Conservation (phyloP, 2,329 filamentous ascomycete species). For the Ascomycota sp. region DNA sequence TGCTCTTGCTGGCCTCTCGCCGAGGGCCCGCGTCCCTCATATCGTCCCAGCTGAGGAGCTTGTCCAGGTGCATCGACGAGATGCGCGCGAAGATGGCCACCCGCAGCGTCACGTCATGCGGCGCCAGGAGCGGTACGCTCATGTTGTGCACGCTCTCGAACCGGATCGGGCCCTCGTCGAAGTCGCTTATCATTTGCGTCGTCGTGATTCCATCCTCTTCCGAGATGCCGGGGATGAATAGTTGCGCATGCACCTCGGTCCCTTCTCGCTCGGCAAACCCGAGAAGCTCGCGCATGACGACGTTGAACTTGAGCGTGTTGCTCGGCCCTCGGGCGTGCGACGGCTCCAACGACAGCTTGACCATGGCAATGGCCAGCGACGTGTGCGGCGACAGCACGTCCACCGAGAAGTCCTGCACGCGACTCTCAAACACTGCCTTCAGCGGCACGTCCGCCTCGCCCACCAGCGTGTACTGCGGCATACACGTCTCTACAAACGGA, state of each 20-base stretch:
- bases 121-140: slow-evolving; percentile 61
- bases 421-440: slow-evolving; percentile 78
- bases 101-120: slow-evolving; percentile 54
- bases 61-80: slow-evolving; percentile 86
- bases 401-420: slow-evolving; percentile 82
- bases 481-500: slow-evolving; percentile 76
- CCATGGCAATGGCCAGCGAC: slow-evolving; percentile 70
- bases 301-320: slow-evolving; percentile 90
- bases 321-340: slow-evolving; percentile 83
- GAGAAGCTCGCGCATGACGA: slow-evolving; percentile 90
- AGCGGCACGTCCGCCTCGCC: slow-evolving; percentile 87
- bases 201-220: slow-evolving; percentile 85
- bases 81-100: slow-evolving; percentile 85
- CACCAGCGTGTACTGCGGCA: slow-evolving; percentile 80
- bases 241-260: slow-evolving; percentile 83
- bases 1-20: slow-evolving; percentile 31
- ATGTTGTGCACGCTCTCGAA: slow-evolving; percentile 98
- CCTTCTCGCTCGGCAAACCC: slow-evolving; percentile 93
- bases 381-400: slow-evolving; percentile 90
- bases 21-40: slow-evolving; percentile 64
- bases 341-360: slow-evolving; percentile 79
- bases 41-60: slow-evolving; percentile 94
- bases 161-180: slow-evolving; percentile 77
- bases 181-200: slow-evolving; percentile 82
- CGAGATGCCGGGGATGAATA: slow-evolving; percentile 84